These are phyloP conservation scores for Brassica cretica DNA, from an alignment of 345 rosid species.

Conservation along the genomic window DNA sequence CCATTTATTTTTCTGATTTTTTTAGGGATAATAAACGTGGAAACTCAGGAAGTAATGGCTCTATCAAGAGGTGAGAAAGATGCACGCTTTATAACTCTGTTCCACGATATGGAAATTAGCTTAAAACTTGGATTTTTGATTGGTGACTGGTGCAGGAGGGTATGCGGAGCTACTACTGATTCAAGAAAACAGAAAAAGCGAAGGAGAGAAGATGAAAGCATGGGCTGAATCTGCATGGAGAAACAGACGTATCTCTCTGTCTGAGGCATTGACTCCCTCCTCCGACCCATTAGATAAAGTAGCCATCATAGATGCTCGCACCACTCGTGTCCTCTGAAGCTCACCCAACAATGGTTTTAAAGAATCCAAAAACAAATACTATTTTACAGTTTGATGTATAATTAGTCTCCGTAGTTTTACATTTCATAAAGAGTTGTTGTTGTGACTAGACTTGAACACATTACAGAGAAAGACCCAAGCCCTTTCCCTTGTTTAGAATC, in stretches of 20 bases:
- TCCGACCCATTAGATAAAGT: conserved; percentile 45
- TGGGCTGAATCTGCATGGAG: conserved; percentile 85
- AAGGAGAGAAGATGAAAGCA: conserved; percentile 82
- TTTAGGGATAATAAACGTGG: conserved; percentile 35
- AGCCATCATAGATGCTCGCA: conserved; percentile 68
- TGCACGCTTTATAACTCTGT: no score
- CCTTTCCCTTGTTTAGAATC: no score
- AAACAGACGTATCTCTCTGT: conserved; percentile 59
- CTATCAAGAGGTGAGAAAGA: conserved; percentile 69
- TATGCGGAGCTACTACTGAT: conserved; percentile 72
- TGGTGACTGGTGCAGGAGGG: conserved; percentile 51
- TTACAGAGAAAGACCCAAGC: no score
- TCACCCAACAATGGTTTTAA: neutral
- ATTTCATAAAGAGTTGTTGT: neutral
- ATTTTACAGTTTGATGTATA: no score
- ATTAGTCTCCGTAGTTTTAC: neutral
- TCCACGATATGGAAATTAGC: neutral
- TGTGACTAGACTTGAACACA: no score
- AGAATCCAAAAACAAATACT: neutral
- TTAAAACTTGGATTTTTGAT: neutral
- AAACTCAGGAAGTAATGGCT: conserved; percentile 56
- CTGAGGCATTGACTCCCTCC: conserved; percentile 53
- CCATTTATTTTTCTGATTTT: neutral
- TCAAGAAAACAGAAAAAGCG: conserved; percentile 67
- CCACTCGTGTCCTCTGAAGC: conserved; percentile 42